These are phyloP conservation scores for Fusarium sp. DNA, from an alignment of 2,329 filamentous ascomycete genomes.

Conservation along the genomic window DNA sequence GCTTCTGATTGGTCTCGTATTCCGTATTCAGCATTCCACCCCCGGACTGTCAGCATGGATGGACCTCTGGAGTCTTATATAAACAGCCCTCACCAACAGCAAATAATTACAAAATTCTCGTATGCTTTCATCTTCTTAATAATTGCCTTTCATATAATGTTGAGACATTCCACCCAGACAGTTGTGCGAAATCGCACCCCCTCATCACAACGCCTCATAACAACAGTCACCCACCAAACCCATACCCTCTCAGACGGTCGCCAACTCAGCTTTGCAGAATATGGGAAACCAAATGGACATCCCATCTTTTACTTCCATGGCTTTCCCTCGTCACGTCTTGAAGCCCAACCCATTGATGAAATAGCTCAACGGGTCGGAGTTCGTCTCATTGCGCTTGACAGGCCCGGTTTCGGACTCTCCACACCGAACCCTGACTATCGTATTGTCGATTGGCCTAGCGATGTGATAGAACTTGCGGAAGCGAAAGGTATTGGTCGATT, in stretches of 20 bases:
- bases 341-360: background rate
- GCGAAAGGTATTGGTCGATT: fast-evolving
- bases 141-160: background rate
- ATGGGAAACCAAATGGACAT: background rate
- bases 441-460: background rate
- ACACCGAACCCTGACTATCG: background rate
- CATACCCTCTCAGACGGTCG: background rate
- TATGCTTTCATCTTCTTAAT: background rate
- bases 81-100: background rate
- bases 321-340: background rate
- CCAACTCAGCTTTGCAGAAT: constrained; percentile 15
- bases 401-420: constrained; percentile 1
- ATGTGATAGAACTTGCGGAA: background rate
- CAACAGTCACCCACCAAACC: constrained; percentile 36
- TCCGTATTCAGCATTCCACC: constrained; percentile 24
- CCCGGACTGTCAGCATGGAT: background rate
- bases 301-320: constrained; percentile 6
- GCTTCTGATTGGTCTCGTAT: constrained; percentile 25
- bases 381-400: constrained; percentile 5
- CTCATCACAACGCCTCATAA: background rate
- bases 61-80: background rate
- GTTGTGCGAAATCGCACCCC: background rate
- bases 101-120: fast-evolving
- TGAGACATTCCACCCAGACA: background rate
- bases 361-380: background rate